phyloP scores from a whole-genome alignment of 305 asterid genomes.

The Fraxinus baroniana region DNA sequence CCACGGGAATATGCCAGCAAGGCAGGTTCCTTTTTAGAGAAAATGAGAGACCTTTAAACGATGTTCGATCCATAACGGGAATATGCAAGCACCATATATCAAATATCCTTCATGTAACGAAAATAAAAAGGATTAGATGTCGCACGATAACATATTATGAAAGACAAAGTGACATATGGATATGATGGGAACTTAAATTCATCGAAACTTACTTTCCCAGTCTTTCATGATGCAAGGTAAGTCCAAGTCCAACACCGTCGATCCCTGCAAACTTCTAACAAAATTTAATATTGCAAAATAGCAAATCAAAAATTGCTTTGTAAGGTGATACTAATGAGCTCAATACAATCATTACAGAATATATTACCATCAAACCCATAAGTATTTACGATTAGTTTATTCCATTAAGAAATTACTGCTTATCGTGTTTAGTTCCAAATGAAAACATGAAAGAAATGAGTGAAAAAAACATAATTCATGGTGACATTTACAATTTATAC shows the following conservation, averaged over 20 bases:
- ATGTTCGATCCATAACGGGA: constrained; percentile 66
- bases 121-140: neutral
- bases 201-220: constrained; percentile 52
- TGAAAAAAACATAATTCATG: neutral
- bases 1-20: neutral
- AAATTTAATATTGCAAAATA: neutral
- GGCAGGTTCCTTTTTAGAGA: neutral
- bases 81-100: constrained; percentile 85
- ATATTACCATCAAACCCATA: neutral
- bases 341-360: neutral
- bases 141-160: neutral
- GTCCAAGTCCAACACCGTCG: constrained; percentile 73
- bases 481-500: neutral
- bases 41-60: constrained; percentile 51
- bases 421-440: neutral
- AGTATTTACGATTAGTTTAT: neutral
- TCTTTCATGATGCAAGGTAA: constrained; percentile 50
- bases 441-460: neutral
- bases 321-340: neutral
- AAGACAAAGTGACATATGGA: neutral
- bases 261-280: constrained; percentile 39
- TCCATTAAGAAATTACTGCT: neutral
- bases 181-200: neutral
- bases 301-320: neutral
- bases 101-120: constrained; percentile 51